A percentile compares a stretch with the other conserved stretches of the same genome.
These are phyloP conservation scores for Aspergillus intermedius DNA, from an alignment of 2,329 filamentous ascomycete species.

Conservation along the genomic window DNA sequence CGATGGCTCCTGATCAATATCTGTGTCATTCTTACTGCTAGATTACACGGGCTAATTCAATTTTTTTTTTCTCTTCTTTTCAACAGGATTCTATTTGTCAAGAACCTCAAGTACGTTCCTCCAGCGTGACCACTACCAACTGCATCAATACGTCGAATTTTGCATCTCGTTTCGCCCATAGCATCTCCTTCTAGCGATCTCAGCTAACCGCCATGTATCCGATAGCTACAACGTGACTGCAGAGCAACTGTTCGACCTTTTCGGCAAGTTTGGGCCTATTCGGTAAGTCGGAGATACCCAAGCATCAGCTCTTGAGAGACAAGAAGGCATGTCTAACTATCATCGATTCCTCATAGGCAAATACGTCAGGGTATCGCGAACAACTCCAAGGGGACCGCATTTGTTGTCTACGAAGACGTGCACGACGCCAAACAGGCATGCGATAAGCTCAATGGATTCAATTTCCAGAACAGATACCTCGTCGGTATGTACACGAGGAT, in stretches of 20 bases:
- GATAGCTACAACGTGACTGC: constrained; percentile 94
- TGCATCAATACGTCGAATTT: neutral
- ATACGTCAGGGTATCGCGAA: constrained; percentile 96
- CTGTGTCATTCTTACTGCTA: no score
- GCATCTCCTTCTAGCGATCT: neutral
- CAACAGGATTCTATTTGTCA: constrained; percentile 94
- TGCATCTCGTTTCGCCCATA: neutral
- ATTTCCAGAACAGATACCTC: constrained; percentile 98
- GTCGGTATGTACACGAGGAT: constrained; percentile 62
- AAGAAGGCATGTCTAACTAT: constrained; percentile 1
- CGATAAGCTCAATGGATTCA: constrained; percentile 99
- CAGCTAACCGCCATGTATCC: constrained; percentile 8
- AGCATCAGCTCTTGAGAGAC: constrained; percentile 4
- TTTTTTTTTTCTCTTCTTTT: neutral
- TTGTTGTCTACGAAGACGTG: constrained; percentile 99
- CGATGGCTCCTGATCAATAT: neutral
- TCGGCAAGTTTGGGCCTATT: constrained; percentile 94
- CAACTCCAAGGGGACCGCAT: constrained; percentile 96
- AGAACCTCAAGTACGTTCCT: constrained; percentile 82
- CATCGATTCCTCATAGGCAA: constrained; percentile 57
- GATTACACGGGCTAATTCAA: neutral
- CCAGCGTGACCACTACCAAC: constrained; percentile 4
- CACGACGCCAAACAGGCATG: constrained; percentile 98
- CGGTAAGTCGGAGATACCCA: constrained; percentile 54
- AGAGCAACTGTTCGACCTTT: constrained; percentile 97